Base-by-base conservation (phyloP, 2,329 filamentous ascomycete genomes). In the Pseudogymnoascus pannorum region DNA sequence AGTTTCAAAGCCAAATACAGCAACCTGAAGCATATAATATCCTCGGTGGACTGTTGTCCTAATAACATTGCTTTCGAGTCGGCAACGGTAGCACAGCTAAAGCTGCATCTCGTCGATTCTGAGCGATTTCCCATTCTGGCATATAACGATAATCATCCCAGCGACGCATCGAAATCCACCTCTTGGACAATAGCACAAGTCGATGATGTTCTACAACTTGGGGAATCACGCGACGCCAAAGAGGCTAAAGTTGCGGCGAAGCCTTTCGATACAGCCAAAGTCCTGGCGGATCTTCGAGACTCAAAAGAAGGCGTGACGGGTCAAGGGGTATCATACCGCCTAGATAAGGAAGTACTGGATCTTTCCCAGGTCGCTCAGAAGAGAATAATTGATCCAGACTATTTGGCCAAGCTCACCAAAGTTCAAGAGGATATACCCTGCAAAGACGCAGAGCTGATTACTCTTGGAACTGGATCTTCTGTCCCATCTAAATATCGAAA, bases 401-500 rank as follows among this genome's bases (percentile, higher is more conserved):
- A 87, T 63, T 71, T 79, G 16, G 72, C 71, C 59, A 76, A 68
- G 73, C 78, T 86, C 2, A 75, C 81, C 29, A 72, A 78, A 42
- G 73, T 79, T 11, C 84, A 87, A 65, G 75, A 80, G n/a, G 82
- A 86, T 64, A 82, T 96, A 2, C 88, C 89, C 2, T 84, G 85
- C 66, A 81, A 83, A 33, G 87, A 97, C 68, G 85, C 87, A 0
- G 92, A 97, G 73, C 84, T 99, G 57, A 87, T 92, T 38, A 85
- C 92, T 1, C 82, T 99, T 0, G 94, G 94, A 5, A 99, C 94
- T 2, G 94, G 94, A 7, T 97, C 93, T 2, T 89, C 93, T 0
- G 72, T 89, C 14, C 94, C 94, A 1, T 96, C 91, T 33, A 95
- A 95, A 72, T 94, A 97, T 73, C 89, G 94, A 68, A 99, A 97